Percentiles rank a stretch among this genome's conserved stretches.
These are phyloP conservation scores for Leccinum arenicola DNA, from an alignment of 768 basidiomycete genomes.

Conservation along the genomic window DNA sequence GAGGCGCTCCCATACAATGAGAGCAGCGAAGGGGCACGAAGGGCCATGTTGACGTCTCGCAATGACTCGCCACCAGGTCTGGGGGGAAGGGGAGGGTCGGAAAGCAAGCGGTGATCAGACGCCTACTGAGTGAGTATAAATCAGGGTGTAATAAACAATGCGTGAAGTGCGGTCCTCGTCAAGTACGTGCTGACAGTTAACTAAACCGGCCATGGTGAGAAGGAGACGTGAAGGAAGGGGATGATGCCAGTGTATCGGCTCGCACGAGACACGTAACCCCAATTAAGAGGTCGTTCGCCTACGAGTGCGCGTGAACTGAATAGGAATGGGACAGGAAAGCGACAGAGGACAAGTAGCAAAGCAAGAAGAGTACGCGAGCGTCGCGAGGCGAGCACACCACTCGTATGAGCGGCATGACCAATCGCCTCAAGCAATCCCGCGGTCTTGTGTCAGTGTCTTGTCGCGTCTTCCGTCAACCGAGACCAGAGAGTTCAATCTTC, in stretches of 20 bases:
- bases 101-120: conserved; percentile 47
- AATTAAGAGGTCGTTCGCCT: conserved; percentile 78
- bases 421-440: conserved; percentile 48
- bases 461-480: conserved; percentile 50
- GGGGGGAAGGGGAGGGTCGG: conserved; percentile 18
- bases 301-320: conserved; percentile 56
- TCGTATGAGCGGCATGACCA: conserved; percentile 46
- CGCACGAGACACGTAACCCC: conserved; percentile 78
- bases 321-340: conserved; percentile 45
- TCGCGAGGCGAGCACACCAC: conserved; percentile 53
- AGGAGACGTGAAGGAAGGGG: conserved; percentile 26
- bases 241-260: conserved; percentile 72
- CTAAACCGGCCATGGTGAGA: conserved; percentile 24
- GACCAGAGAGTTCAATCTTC: conserved; percentile 52
- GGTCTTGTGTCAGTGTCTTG: conserved; percentile 70
- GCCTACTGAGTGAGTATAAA: conserved; percentile 36
- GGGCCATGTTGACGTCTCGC: conserved; percentile 29
- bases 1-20: conserved; percentile 37
- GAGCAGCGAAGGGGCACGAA: conserved; percentile 14
- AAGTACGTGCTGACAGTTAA: conserved; percentile 24
- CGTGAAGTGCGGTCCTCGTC: conserved; percentile 26
- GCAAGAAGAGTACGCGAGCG: conserved; percentile 48
- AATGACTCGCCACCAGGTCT: conserved; percentile 20
- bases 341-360: conserved; percentile 37
- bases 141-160: conserved; percentile 45